These are phyloP conservation scores for Apiotrichum laibachii DNA, from an alignment of 1,284 basidiomycete genomes.

Conservation along the genomic window DNA sequence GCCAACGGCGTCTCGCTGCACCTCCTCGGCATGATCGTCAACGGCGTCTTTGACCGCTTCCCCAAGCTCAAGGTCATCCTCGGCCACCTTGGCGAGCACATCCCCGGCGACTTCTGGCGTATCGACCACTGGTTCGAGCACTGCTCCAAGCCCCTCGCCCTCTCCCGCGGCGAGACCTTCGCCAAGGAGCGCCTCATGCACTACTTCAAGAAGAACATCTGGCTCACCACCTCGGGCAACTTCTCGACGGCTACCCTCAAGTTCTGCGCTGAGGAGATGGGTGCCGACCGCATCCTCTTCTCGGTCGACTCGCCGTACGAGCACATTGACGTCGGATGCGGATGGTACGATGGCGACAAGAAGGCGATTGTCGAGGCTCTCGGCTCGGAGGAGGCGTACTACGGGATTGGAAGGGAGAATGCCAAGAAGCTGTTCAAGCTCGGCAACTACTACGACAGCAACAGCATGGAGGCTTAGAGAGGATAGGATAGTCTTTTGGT, in stretches of 20 bases:
- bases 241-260: conserved; percentile 23
- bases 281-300: conserved; percentile 45
- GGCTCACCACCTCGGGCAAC: conserved; percentile 25
- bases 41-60: conserved; percentile 48
- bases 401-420: conserved; percentile 24
- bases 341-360: conserved; percentile 34
- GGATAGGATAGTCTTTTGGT: neutral
- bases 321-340: conserved; percentile 41
- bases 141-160: conserved; percentile 22
- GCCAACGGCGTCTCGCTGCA: conserved; percentile 46
- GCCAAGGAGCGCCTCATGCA: conserved; percentile 29
- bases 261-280: conserved; percentile 36
- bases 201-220: conserved; percentile 27
- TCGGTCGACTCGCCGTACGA: conserved; percentile 48
- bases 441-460: conserved; percentile 21
- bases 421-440: conserved; percentile 28
- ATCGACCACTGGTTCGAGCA: conserved; percentile 48
- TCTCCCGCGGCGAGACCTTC: conserved; percentile 28
- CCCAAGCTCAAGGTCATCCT: conserved; percentile 49
- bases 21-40: conserved; percentile 45
- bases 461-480: conserved; percentile 7
- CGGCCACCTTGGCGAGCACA: conserved; percentile 48
- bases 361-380: conserved; percentile 18
- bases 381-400: conserved; percentile 20
- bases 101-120: conserved; percentile 44